Conservation (phyloP, 805 yeast genomes). For the Suhomyces kilbournensis region DNA sequence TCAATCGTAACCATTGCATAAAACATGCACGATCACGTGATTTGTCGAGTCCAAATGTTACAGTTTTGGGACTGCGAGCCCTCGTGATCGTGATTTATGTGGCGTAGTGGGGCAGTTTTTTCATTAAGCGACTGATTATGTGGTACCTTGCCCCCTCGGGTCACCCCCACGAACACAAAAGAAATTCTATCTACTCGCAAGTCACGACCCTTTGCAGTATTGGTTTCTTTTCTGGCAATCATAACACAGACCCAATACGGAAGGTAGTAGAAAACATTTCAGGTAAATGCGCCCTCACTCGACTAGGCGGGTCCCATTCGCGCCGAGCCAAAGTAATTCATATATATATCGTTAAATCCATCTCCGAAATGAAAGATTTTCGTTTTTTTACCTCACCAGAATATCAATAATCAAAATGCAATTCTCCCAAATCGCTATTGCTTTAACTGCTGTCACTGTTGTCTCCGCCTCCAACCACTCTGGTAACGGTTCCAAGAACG, state of each 20-base stretch:
- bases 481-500: constrained; percentile 9
- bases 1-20: background rate
- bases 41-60: background rate
- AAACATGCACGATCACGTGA: background rate
- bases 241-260: background rate
- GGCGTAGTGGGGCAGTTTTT: background rate
- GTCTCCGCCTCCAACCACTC: constrained; percentile 21
- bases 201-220: background rate
- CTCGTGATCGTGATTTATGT: background rate
- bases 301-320: background rate
- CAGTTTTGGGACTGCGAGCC: background rate
- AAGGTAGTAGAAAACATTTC: constrained; percentile 2
- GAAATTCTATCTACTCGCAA: background rate
- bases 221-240: constrained; percentile 4
- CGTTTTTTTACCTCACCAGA: background rate
- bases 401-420: constrained; percentile 18
- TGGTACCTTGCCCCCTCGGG: constrained; percentile 1
- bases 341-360: constrained; percentile 1
- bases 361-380: background rate
- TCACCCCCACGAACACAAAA: constrained; percentile 2
- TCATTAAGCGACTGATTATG: background rate
- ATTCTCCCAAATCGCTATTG: constrained; percentile 25
- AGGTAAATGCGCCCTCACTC: background rate
- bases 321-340: background rate
- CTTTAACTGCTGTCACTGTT: constrained; percentile 28